A percentile compares a stretch with the other conserved stretches of the same genome.
Conservation (phyloP, 2,329 filamentous ascomycete genomes). For the Apiospora pterosperma region DNA sequence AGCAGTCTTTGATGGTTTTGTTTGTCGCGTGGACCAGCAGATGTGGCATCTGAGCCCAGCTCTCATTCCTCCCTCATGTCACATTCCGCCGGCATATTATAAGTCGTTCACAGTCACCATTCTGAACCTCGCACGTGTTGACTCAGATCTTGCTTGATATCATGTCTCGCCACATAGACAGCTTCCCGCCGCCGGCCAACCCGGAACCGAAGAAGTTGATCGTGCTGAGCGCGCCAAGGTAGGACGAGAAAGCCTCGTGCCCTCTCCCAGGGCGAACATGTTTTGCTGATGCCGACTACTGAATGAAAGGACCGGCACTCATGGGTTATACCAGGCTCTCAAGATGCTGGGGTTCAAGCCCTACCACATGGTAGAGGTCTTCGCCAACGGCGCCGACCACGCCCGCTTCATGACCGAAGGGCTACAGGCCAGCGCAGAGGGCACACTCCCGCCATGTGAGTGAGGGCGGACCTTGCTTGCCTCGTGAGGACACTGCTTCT, state of each 20-base stretch:
- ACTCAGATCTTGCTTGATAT: no score
- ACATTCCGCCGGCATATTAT: not conserved
- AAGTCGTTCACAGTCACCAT: not conserved
- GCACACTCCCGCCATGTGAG: slow-evolving; percentile 27
- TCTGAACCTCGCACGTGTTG: not conserved
- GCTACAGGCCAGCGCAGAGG: slow-evolving; percentile 10
- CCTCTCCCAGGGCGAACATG: not conserved
- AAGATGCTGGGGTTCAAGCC: slow-evolving; percentile 32
- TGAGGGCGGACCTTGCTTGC: not conserved
- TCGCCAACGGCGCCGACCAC: slow-evolving; percentile 10
- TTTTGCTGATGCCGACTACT: slow-evolving; percentile 1
- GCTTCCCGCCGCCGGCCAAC: slow-evolving; percentile 26
- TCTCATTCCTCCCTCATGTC: not conserved
- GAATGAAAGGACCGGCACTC: slow-evolving; percentile 28
- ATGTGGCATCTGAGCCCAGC: not conserved
- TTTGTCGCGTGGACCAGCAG: not conserved
- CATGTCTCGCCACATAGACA: slow-evolving; percentile 34
- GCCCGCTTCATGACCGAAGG: not conserved
- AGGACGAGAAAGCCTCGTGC: slow-evolving; percentile 4
- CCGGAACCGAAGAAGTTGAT: slow-evolving; percentile 31
- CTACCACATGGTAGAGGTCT: slow-evolving; percentile 32
- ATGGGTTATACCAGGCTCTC: slow-evolving; percentile 31
- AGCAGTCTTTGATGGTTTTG: no score
- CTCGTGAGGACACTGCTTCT: not conserved
- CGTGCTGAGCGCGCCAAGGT: slow-evolving; percentile 35